phyloP scores from a whole-genome alignment of 345 rosid species.

The Hypericum perforatum region DNA sequence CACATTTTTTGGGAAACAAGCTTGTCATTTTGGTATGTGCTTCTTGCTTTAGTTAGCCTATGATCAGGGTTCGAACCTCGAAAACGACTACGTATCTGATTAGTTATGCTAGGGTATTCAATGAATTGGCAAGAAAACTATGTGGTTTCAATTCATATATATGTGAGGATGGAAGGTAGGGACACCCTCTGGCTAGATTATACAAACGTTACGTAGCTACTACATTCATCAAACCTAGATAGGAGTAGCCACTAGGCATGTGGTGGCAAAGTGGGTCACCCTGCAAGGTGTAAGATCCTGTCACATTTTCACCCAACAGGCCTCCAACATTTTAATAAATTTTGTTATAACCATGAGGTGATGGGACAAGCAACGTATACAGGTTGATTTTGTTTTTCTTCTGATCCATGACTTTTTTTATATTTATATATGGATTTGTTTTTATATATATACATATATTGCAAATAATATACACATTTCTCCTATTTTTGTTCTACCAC shows the following conservation, averaged over 20 bases:
- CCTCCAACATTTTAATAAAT: conserved; percentile 4
- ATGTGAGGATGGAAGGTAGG: too few relatives aligned
- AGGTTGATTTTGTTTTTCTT: conserved; percentile 2
- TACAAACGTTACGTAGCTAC: neutral
- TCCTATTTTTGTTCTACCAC: too few relatives aligned
- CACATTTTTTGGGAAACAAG: conserved; percentile 1
- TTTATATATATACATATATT: too few relatives aligned
- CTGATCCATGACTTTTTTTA: too few relatives aligned
- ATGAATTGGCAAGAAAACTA: conserved; percentile 2
- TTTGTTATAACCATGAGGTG: conserved; percentile 7
- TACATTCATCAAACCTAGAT: too few relatives aligned
- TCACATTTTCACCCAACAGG: conserved; percentile 20
- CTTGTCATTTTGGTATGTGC: conserved; percentile 15
- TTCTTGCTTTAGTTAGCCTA: too few relatives aligned
- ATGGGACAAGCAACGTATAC: conserved; percentile 13
- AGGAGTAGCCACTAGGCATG: conserved; percentile 17
- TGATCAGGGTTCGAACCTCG: neutral
- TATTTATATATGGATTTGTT: too few relatives aligned
- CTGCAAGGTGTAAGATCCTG: conserved; percentile 21
- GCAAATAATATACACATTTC: too few relatives aligned
- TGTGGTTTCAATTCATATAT: conserved; percentile 14
- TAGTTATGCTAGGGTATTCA: neutral
- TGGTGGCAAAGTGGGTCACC: conserved; percentile 17
- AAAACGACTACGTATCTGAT: neutral
- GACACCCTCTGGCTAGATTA: too few relatives aligned